Conservation (phyloP, 73 alveolate species). For the Effrenium voratum region DNA sequence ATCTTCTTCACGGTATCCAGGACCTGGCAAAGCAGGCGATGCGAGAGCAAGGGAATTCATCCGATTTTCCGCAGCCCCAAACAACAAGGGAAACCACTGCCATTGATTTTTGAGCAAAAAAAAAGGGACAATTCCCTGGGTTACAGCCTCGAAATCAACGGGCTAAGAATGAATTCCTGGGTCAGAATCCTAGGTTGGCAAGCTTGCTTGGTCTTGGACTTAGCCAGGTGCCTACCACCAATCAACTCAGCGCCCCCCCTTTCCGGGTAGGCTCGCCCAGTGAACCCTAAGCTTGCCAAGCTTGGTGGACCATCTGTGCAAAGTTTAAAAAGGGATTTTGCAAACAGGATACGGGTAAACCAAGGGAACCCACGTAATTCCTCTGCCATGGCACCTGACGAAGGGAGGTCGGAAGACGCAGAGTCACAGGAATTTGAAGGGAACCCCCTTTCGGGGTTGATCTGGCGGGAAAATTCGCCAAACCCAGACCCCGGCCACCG, state of each 20-base stretch:
- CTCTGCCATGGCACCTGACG: too few relatives aligned
- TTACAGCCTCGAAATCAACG: background rate
- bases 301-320: too few relatives aligned
- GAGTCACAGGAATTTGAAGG: too few relatives aligned
- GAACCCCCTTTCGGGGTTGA: too few relatives aligned
- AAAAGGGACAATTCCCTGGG: background rate
- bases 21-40: background rate
- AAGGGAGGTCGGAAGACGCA: too few relatives aligned
- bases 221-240: too few relatives aligned
- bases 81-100: background rate
- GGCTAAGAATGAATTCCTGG: background rate
- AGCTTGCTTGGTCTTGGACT: background rate
- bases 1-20: constrained; percentile 95
- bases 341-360: too few relatives aligned
- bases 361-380: too few relatives aligned
- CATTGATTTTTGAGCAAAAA: background rate
- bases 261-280: too few relatives aligned
- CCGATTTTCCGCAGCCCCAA: background rate
- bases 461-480: background rate
- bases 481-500: background rate
- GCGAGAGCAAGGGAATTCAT: background rate
- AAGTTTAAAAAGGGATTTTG: too few relatives aligned
- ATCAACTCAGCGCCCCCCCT: too few relatives aligned
- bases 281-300: too few relatives aligned
- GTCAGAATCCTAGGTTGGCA: background rate